Evolutionary conservation across 2,329 filamentous ascomycete genomes (phyloP).

Genomic region (Achaetomium macrosporum): DNA sequence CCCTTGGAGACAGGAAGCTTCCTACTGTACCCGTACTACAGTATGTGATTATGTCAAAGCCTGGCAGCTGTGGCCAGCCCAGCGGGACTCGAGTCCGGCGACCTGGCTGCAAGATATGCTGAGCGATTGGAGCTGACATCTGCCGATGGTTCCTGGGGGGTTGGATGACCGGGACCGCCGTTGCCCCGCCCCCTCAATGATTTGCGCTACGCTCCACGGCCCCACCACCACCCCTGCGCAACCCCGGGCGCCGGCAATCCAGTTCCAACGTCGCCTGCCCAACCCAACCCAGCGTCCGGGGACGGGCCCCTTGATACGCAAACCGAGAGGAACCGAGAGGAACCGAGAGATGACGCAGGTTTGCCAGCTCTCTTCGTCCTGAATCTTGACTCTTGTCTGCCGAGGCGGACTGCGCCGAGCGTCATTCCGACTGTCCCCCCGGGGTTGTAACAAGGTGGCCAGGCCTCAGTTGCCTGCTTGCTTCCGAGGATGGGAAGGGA

Average conservation of each 20-base stretch:
- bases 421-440: background rate
- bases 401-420: background rate
- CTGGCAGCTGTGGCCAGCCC: background rate
- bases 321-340: no score
- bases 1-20: conserved; percentile 1
- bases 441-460: no score
- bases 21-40: no score
- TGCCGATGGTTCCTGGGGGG: conserved; percentile 23
- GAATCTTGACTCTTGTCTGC: background rate
- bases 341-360: conserved; percentile 8
- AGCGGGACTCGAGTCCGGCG: background rate
- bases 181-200: conserved; percentile 17
- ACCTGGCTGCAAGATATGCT: background rate
- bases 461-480: no score
- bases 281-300: background rate
- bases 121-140: conserved; percentile 26
- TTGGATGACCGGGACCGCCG: background rate
- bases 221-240: conserved; percentile 15
- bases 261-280: conserved; percentile 9
- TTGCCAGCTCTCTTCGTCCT: background rate
- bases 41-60: no score
- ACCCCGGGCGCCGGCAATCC: conserved; percentile 17
- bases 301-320: background rate
- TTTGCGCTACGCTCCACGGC: conserved; percentile 10
- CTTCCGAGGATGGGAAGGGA: background rate